Conservation (phyloP, 1,139 yeast genomes). For the Pichia sp. region DNA sequence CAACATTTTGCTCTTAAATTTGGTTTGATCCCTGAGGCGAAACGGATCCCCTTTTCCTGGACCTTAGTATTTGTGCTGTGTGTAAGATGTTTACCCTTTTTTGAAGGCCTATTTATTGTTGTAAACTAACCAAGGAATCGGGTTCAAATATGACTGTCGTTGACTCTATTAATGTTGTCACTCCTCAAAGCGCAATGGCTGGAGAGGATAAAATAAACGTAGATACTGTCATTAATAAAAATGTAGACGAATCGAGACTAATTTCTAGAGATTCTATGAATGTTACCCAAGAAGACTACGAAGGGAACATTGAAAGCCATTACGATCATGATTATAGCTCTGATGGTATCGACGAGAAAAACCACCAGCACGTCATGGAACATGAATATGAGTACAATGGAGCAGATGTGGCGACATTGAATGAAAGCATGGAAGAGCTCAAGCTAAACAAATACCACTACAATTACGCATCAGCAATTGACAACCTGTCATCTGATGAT, state of each 20-base stretch:
- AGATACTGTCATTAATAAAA: slow-evolving; percentile 12
- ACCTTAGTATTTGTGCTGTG: not conserved
- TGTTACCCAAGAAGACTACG: not conserved
- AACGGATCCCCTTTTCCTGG: not conserved
- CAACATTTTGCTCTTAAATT: too few species aligned
- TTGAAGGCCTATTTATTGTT: not conserved
- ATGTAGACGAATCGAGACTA: slow-evolving; percentile 1
- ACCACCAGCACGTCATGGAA: not conserved
- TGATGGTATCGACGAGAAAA: not conserved
- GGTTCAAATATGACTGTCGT: slow-evolving; percentile 9
- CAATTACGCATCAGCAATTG: slow-evolving; percentile 26
- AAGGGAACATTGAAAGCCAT: not conserved
- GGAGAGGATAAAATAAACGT: slow-evolving; percentile 19
- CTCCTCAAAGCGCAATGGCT: slow-evolving; percentile 16
- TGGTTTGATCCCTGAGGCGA: too few species aligned
- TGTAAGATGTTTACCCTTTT: not conserved
- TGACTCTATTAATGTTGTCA: slow-evolving; percentile 23
- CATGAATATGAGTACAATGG: slow-evolving; percentile 16
- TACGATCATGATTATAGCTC: not conserved
- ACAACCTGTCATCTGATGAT: slow-evolving; percentile 22
- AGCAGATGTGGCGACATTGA: slow-evolving; percentile 9
- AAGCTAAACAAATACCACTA: slow-evolving; percentile 20
- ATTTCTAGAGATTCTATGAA: slow-evolving; percentile 3
- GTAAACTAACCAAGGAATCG: not conserved
- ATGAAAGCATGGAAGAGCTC: slow-evolving; percentile 4